Conservation (phyloP, 345 rosid genomes). For the Mangifera indica region DNA sequence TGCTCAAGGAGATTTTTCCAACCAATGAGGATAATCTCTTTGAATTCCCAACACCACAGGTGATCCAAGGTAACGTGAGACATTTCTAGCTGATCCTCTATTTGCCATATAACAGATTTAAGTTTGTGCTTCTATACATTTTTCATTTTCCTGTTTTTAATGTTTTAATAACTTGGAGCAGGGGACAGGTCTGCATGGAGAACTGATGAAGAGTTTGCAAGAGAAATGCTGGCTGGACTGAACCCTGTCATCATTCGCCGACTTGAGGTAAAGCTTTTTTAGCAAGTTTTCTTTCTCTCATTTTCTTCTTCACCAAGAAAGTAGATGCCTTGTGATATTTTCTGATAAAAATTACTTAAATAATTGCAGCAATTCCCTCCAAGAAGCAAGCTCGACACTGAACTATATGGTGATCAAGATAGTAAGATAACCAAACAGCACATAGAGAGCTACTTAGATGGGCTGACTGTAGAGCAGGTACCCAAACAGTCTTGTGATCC, state of each 20-base stretch:
- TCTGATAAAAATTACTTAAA: background rate
- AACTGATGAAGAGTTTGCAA: slow-evolving; percentile 71
- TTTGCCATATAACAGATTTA: background rate
- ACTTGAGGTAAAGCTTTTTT: slow-evolving; percentile 43
- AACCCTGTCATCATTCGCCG: slow-evolving; percentile 59
- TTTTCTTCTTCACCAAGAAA: background rate
- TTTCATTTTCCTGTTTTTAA: background rate
- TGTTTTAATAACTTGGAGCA: slow-evolving; percentile 26
- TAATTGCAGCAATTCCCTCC: slow-evolving; percentile 69
- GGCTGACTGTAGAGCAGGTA: slow-evolving; percentile 56
- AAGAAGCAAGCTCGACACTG: slow-evolving; percentile 54
- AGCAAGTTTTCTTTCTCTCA: background rate
- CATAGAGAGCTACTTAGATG: slow-evolving; percentile 49
- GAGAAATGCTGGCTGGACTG: slow-evolving; percentile 84
- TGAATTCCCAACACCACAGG: slow-evolving; percentile 66
- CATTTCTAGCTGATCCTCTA: too few relatives aligned
- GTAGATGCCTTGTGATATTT: background rate
- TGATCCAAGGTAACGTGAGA: slow-evolving; percentile 52
- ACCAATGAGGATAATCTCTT: slow-evolving; percentile 46
- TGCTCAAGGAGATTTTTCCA: slow-evolving; percentile 56
- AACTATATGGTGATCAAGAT: slow-evolving; percentile 54
- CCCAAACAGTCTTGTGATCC: background rate
- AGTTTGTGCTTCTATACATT: background rate
- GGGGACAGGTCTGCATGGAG: slow-evolving; percentile 69
- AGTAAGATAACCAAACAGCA: slow-evolving; percentile 53